A percentile compares a stretch with the other conserved stretches of the same genome.
These are phyloP conservation scores for Teunomyces lycoperdinae DNA, from an alignment of 805 yeast genomes.

Conservation along the genomic window DNA sequence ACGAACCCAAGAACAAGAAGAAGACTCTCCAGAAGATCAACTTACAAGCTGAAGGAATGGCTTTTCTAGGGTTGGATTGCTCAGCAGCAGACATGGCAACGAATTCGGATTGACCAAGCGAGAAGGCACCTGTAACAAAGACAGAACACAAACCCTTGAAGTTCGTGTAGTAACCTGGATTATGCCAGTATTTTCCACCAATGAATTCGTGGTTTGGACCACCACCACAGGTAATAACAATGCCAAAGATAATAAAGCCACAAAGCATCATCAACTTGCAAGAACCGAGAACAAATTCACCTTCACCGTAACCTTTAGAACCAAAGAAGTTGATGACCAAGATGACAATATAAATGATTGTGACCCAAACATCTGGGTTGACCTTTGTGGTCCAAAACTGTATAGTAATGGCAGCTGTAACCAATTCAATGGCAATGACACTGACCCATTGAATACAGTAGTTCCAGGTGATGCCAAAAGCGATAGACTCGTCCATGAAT, in stretches of 20 bases:
- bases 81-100: constrained; percentile 39
- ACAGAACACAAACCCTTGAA: constrained; percentile 41
- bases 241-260: constrained; percentile 42
- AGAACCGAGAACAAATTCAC: constrained; percentile 39
- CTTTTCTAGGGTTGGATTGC: constrained; percentile 36
- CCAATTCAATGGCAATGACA: constrained; percentile 61
- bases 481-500: constrained; percentile 54
- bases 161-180: constrained; percentile 36
- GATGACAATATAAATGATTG: constrained; percentile 48
- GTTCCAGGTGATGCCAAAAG: constrained; percentile 62
- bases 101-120: constrained; percentile 41
- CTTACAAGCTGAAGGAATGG: constrained; percentile 41
- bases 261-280: constrained; percentile 35
- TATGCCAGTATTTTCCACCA: constrained; percentile 42
- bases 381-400: constrained; percentile 52
- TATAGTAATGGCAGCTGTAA: constrained; percentile 62
- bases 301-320: constrained; percentile 46
- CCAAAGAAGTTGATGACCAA: constrained; percentile 45
- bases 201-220: constrained; percentile 26
- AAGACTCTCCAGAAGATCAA: constrained; percentile 38
- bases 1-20: constrained; percentile 39
- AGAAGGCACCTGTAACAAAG: constrained; percentile 40
- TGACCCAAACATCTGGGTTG: constrained; percentile 57
- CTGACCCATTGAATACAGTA: constrained; percentile 63
- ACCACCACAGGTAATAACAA: constrained; percentile 36